phyloP scores from a whole-genome alignment of 495 filamentous ascomycete species.

The Daldinia vernicosa region DNA sequence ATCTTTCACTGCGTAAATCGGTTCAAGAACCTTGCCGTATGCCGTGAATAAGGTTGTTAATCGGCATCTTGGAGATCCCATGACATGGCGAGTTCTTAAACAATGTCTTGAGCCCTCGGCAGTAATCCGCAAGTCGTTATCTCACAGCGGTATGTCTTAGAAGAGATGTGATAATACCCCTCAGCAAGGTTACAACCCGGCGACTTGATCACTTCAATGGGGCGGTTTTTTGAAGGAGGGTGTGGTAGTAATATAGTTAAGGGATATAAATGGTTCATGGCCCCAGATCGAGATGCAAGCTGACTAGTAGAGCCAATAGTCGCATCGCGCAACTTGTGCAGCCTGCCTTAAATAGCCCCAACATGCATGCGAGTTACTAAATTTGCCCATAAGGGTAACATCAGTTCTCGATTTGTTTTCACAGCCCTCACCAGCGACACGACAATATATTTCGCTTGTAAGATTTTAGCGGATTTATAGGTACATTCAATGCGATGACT shows the following conservation, averaged over 20 bases:
- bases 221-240: conserved; percentile 8
- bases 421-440: background rate
- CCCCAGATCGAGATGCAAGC: conserved; percentile 29
- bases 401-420: background rate
- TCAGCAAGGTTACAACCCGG: conserved; percentile 23
- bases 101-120: background rate
- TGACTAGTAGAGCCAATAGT: conserved; percentile 19
- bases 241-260: conserved; percentile 19
- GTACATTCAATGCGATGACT: too few relatives aligned
- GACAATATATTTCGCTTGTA: background rate
- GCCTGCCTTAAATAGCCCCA: conserved; percentile 28
- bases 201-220: conserved; percentile 6
- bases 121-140: background rate
- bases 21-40: background rate
- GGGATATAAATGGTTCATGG: conserved; percentile 12
- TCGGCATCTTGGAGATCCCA: background rate
- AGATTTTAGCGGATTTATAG: too few relatives aligned
- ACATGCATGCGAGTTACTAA: conserved; percentile 18
- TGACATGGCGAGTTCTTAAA: background rate
- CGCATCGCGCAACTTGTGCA: conserved; percentile 5
- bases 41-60: background rate
- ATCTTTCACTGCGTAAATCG: background rate
- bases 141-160: conserved; percentile 1
- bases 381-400: background rate
- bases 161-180: conserved; percentile 22